Evolutionary conservation across 805 yeast species (phyloP), one percentile per base, ranked within the genome.

Genomic region (Millerago galiae): DNA sequence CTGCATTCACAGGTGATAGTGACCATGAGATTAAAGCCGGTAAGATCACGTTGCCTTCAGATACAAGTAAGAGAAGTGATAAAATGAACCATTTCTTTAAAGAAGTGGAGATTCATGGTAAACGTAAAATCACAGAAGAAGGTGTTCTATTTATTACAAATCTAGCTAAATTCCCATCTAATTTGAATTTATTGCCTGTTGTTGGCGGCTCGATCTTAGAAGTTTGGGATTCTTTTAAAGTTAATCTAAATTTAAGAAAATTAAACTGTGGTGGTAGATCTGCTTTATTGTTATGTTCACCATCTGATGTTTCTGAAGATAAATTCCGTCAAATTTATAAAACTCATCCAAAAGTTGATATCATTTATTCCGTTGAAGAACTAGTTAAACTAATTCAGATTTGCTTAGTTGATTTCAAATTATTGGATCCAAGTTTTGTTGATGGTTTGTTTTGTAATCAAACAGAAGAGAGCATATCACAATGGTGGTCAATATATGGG

Each of bases 401-500:
- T 1, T 75, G 84, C 33, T 69, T 91, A 18, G 83, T 77, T 53
- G 90, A 89, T 60, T 90, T 84, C 61, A 84, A 80, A 43, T 61
- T 88, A 34, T 68, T 88, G 12, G 82, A 79, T 39, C 79, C 86
- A 0, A 64, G 65, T 27, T 78, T 73, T 49, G 85, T 86, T 43
- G 97, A 93, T 62, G 98, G 99, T 0, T 65, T 91, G 13, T 64
- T 89, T 3, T 91, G 98, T 59, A 75, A 78, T 44, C 71, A 74
- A 43, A 91, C 99, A 0, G 82, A 81, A 47, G 70, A 63, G 17
- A 95, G 95, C 0, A 72, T 88, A 18, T 54, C 60, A 2, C 68
- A 71, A 35, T 91, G 98, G 97, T 91, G 98, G 97, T 70, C 68
- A 30, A 58, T 76, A 29, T 73, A 83, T 48, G 96, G 95, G 0